phyloP scores from a whole-genome alignment of 208 protist species.

The Leishmania arabica region DNA sequence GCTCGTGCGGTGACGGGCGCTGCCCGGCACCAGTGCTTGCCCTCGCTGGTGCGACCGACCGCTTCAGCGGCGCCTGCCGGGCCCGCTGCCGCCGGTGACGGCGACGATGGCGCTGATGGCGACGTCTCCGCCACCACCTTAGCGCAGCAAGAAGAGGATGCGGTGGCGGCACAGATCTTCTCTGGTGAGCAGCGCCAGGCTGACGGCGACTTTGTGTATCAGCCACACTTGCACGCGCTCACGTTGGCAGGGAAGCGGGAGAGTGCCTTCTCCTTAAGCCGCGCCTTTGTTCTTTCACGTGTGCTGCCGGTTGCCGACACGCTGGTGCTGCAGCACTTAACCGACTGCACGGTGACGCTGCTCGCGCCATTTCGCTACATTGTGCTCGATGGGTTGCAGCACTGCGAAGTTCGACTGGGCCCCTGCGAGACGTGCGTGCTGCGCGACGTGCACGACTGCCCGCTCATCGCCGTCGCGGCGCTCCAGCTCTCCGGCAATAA shows the following conservation, averaged over 20 bases:
- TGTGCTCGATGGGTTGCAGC: slow-evolving; percentile 45
- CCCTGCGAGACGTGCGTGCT: slow-evolving; percentile 58
- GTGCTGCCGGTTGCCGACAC: slow-evolving; percentile 34
- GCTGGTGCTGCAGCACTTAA: slow-evolving; percentile 57
- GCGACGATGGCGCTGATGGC: neutral
- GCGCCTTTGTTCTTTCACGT: slow-evolving; percentile 30
- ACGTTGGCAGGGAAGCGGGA: slow-evolving; percentile 38
- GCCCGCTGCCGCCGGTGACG: neutral
- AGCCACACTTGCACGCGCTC: slow-evolving; percentile 41
- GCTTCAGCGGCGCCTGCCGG: slow-evolving; percentile 12
- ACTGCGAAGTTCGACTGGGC: slow-evolving; percentile 59
- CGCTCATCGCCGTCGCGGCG: slow-evolving; percentile 42
- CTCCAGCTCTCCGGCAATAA: slow-evolving; percentile 10
- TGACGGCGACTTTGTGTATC: slow-evolving; percentile 16
- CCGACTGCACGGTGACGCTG: slow-evolving; percentile 54
- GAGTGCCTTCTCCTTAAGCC: slow-evolving; percentile 33
- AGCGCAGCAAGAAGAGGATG: neutral
- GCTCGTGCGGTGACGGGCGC: neutral
- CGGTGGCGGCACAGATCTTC: slow-evolving; percentile 12
- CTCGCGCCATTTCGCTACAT: slow-evolving; percentile 60
- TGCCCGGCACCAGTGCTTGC: neutral
- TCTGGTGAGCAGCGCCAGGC: neutral
- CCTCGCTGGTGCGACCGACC: slow-evolving; percentile 18
- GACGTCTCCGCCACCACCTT: neutral
- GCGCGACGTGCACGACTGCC: slow-evolving; percentile 45